Percentiles rank a stretch among this genome's conserved stretches.
Conservation (phyloP, 1,284 basidiomycete species). For the Mycena sp. region DNA sequence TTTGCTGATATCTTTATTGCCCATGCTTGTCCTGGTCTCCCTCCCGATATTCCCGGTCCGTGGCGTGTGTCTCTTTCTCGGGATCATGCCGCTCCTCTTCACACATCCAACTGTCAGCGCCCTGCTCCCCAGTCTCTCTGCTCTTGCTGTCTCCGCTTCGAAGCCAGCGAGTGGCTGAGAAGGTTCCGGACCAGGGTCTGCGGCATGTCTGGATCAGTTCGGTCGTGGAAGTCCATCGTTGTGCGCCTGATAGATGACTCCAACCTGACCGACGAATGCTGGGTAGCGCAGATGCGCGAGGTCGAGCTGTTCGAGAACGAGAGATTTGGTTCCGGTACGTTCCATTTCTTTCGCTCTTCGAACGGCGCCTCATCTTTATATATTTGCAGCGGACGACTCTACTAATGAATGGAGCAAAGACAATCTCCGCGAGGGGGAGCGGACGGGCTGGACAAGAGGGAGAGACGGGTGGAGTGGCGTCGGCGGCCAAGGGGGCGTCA, state of each 20-base stretch:
- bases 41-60: slow-evolving; percentile 70
- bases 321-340: slow-evolving; percentile 50
- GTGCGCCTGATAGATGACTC: slow-evolving; percentile 69
- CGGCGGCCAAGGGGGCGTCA: slow-evolving; percentile 56
- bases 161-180: slow-evolving; percentile 8
- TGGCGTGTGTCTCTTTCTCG: slow-evolving; percentile 61
- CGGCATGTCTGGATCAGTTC: slow-evolving; percentile 13
- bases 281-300: slow-evolving; percentile 67
- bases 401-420: slow-evolving; percentile 62
- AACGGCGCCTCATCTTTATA: neutral
- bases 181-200: slow-evolving; percentile 12
- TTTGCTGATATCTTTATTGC: slow-evolving; percentile 51
- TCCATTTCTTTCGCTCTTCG: neutral
- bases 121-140: slow-evolving; percentile 32
- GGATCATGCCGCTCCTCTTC: slow-evolving; percentile 60
- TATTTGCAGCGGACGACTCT: neutral
- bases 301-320: slow-evolving; percentile 86
- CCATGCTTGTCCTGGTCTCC: slow-evolving; percentile 56
- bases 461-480: slow-evolving; percentile 78
- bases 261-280: slow-evolving; percentile 66
- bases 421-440: slow-evolving; percentile 62
- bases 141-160: slow-evolving; percentile 7
- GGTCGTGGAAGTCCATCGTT: slow-evolving; percentile 40
- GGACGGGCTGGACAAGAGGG: slow-evolving; percentile 74
- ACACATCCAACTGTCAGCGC: slow-evolving; percentile 57